Evolutionary conservation across 2,329 filamentous ascomycete species (phyloP).

Genomic region (Aspergillus versicolor): DNA sequence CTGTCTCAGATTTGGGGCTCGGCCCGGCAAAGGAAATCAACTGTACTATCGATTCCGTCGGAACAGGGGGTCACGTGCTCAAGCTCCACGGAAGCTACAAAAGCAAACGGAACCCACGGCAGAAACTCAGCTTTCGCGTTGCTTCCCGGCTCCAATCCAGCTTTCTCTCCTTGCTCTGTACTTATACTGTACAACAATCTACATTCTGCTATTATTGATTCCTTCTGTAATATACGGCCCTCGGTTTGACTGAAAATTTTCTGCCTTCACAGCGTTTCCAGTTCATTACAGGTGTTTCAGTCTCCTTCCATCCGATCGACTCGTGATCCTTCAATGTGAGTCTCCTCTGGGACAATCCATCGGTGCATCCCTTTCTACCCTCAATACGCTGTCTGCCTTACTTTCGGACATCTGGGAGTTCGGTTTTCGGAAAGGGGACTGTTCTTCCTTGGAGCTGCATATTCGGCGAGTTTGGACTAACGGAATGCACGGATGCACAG

Average conservation of each 20-base stretch:
- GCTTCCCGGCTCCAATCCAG: not conserved
- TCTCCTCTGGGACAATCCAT: not conserved
- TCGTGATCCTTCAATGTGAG: slow-evolving; percentile 2
- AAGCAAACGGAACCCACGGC: not conserved
- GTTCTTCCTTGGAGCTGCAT: slow-evolving; percentile 12
- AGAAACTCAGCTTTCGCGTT: not conserved
- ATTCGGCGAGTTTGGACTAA: slow-evolving; percentile 16
- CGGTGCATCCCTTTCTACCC: not conserved
- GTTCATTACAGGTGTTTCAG: not conserved
- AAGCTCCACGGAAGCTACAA: slow-evolving; percentile 5
- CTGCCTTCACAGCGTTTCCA: slow-evolving; percentile 6
- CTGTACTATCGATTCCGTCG: no score
- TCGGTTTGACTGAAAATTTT: slow-evolving; percentile 8
- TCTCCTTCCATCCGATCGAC: not conserved
- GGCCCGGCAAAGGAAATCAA: no score
- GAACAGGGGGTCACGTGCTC: slow-evolving; percentile 1
- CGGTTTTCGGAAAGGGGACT: not conserved
- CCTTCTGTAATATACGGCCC: slow-evolving; percentile 8
- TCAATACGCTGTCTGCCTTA: not conserved
- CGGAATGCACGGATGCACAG: slow-evolving; percentile 13
- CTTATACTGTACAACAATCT: slow-evolving; percentile 7
- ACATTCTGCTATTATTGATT: slow-evolving; percentile 6
- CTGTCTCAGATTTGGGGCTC: no score
- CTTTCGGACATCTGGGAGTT: not conserved
- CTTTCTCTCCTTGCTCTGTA: slow-evolving; percentile 3